Evolutionary conservation across 768 basidiomycete genomes (phyloP), one percentile per base, ranked within the genome.

Genomic region (Leccinum sublutescens): DNA sequence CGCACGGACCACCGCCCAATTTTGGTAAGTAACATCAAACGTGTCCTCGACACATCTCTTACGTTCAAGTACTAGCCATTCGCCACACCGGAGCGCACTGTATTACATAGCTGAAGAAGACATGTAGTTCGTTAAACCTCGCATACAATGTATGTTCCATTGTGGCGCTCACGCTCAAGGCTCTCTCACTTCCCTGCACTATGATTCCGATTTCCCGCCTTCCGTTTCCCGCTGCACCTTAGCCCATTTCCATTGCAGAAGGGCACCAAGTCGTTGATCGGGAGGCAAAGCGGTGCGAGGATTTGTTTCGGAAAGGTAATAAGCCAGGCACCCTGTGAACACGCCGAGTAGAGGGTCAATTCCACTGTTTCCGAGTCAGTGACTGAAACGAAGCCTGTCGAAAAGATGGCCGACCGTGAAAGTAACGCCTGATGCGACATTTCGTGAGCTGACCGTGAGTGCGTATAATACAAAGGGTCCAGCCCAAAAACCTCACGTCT

Each of bases 321-420:
- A 93, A 5, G 92, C 92, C 47, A 92, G 73, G 43, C 83, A 71
- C 12, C 92, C 92, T 2, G 91, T 92, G 68, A 91, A 86, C 54
- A 92, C 74, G 7, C 91, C 92, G 43, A 94, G 74, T 15, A 90
- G 57, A 5, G 88, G 85, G 72, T 94, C 92, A 5, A 91, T 65
- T 1, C 80, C 70, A 27, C 91, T 93, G 61, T 40, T 29, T 14
- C 47, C 53, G 12, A 11, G 57, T 66, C 53, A 62, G 62, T 50
- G 23, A 49, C 19, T 15, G 52, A 27, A n/a, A 8, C 11, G 11
- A 52, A 6, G 15, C 14, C 19, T 17, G n/a, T 55, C 8, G 55
- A 40, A n/a, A 12, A 52, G 29, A 43, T 11, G 33, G 50, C 74
- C 17, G 17, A 74, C 73, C 73, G 74, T 55, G 73, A 74, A 57